These are phyloP conservation scores for Globisporangium paddicum DNA, from an alignment of 352 stramenopile genomes.

Conservation along the genomic window DNA sequence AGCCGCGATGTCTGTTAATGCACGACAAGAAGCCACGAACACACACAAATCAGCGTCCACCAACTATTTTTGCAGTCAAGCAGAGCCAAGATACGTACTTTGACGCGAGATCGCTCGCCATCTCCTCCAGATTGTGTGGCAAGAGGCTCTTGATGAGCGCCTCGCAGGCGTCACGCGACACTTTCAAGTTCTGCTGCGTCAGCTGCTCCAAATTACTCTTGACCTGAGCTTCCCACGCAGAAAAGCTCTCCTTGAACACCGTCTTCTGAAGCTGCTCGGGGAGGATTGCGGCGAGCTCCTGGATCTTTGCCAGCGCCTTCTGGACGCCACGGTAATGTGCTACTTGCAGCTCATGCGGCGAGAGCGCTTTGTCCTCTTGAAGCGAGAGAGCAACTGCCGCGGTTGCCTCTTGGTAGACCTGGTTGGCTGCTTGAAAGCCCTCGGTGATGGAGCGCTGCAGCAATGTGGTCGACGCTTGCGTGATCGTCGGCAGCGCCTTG, in stretches of 20 bases:
- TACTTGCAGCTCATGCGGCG: conserved; percentile 19
- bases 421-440: conserved; percentile 22
- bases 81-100: conserved; percentile 3
- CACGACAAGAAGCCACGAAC: neutral
- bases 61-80: neutral
- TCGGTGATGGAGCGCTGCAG: conserved; percentile 32
- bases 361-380: neutral
- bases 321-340: conserved; percentile 28
- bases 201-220: conserved; percentile 5
- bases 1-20: conserved; percentile 24
- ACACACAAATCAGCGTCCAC: neutral
- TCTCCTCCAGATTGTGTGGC: conserved; percentile 32
- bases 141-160: conserved; percentile 23
- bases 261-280: conserved; percentile 27
- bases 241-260: conserved; percentile 24
- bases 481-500: conserved; percentile 36
- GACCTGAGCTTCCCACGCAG: conserved; percentile 18
- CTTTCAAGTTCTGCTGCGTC: conserved; percentile 10
- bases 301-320: conserved; percentile 18
- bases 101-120: conserved; percentile 27
- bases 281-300: conserved; percentile 18
- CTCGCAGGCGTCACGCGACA: conserved; percentile 12
- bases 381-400: neutral
- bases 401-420: conserved; percentile 18
- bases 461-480: conserved; percentile 35